phyloP scores from a whole-genome alignment of 2,329 filamentous ascomycete species.

The Ophiostoma perfectum region DNA sequence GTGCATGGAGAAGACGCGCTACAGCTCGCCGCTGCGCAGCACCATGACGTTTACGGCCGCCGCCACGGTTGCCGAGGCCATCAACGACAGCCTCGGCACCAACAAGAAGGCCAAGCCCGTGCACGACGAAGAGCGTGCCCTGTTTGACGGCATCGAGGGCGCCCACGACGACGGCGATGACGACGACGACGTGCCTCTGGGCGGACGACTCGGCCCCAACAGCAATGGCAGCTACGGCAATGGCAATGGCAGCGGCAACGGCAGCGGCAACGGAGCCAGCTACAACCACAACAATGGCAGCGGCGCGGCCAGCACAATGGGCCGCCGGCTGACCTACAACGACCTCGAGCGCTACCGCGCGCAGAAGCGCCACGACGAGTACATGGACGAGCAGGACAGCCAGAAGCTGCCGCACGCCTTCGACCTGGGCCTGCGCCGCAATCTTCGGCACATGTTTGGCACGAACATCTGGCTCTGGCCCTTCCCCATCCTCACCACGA shows the following conservation, averaged over 20 bases:
- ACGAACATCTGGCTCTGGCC: conserved; percentile 66
- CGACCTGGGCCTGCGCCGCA: conserved; percentile 76
- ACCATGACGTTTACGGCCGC: conserved; percentile 53
- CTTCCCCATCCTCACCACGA: conserved; percentile 76
- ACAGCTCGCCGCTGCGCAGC: conserved; percentile 73
- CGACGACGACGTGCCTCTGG: not conserved
- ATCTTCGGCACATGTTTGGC: conserved; percentile 78
- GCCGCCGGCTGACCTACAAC: conserved; percentile 48
- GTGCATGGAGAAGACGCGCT: conserved; percentile 90
- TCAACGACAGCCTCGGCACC: conserved; percentile 33
- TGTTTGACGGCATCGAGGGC: conserved; percentile 19
- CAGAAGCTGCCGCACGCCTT: conserved; percentile 89
- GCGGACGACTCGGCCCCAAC: conserved; percentile 2
- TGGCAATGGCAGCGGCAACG: not conserved
- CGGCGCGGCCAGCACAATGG: conserved; percentile 31
- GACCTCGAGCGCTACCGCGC: conserved; percentile 52
- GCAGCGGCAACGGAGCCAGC: not conserved
- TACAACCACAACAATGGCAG: not conserved
- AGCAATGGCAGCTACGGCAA: conserved; percentile 6
- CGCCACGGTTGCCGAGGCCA: conserved; percentile 51
- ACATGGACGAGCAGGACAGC: conserved; percentile 85
- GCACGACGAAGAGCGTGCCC: conserved; percentile 21
- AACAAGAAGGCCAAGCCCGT: conserved; percentile 37
- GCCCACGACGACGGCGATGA: conserved; percentile 21
- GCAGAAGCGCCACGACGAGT: conserved; percentile 57